These are phyloP conservation scores for Knoxdaviesia capensis DNA, from an alignment of 2,329 filamentous ascomycete species.

Conservation along the genomic window DNA sequence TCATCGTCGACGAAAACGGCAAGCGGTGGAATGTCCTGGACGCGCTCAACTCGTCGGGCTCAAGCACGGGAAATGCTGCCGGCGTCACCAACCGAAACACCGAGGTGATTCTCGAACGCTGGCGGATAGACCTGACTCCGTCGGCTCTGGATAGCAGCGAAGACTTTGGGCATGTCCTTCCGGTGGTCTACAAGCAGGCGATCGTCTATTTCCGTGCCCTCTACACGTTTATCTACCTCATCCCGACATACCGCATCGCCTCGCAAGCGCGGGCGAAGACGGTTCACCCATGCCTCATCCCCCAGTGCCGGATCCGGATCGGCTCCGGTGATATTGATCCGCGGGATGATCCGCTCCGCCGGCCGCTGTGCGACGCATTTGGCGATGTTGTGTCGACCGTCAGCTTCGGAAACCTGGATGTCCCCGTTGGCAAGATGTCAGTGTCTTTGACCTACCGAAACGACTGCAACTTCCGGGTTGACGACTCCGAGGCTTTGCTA, in stretches of 20 bases:
- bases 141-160: conserved; percentile 24
- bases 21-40: conserved; percentile 87
- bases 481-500: conserved; percentile 74
- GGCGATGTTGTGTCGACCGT: conserved; percentile 52
- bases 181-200: conserved; percentile 90
- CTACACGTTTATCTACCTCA: conserved; percentile 23
- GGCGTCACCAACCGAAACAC: conserved; percentile 27
- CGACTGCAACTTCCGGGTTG: conserved; percentile 78
- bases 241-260: conserved; percentile 19
- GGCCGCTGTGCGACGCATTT: conserved; percentile 45
- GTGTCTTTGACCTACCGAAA: conserved; percentile 69
- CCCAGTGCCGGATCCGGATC: conserved; percentile 62
- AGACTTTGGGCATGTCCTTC: conserved; percentile 44
- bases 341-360: conserved; percentile 41
- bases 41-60: conserved; percentile 46
- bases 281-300: conserved; percentile 44
- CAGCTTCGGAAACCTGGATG: conserved; percentile 65
- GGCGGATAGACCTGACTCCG: conserved; percentile 61
- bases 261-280: conserved; percentile 54
- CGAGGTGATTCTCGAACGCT: conserved; percentile 76
- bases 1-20: conserved; percentile 71
- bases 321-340: neutral
- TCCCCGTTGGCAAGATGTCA: conserved; percentile 67
- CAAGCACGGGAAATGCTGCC: conserved; percentile 23
- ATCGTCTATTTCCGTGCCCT: conserved; percentile 87